Evolutionary conservation across 768 basidiomycete species (phyloP).

Genomic region (Leccinellum albellum): DNA sequence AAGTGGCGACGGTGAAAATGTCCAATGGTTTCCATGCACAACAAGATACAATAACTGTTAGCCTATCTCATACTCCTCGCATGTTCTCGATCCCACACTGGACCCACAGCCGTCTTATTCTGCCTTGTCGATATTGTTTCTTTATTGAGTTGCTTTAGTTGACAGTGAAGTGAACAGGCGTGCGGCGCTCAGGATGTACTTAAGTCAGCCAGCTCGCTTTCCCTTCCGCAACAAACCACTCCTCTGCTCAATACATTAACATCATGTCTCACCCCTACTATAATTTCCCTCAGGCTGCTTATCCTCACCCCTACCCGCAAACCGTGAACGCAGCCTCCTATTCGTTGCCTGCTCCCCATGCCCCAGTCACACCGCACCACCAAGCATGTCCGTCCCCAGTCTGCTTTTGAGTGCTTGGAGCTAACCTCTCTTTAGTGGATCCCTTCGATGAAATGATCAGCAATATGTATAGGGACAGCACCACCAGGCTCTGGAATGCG

Average conservation of each 20-base stretch:
- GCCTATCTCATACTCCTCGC: not conserved
- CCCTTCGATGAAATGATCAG: slow-evolving; percentile 4
- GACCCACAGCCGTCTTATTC: not conserved
- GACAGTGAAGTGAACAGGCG: no score
- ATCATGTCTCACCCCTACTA: slow-evolving; percentile 4
- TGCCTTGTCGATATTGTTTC: not conserved
- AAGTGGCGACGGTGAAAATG: not conserved
- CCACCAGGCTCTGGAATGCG: not conserved
- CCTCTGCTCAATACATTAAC: not conserved
- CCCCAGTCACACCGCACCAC: not conserved
- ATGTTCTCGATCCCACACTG: not conserved
- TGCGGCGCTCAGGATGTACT: not conserved
- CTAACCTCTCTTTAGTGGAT: slow-evolving; percentile 7
- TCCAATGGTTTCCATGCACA: not conserved
- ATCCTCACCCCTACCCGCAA: not conserved
- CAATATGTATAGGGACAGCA: not conserved
- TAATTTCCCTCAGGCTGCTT: not conserved
- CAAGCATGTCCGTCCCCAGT: slow-evolving; percentile 10
- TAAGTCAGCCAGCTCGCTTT: not conserved
- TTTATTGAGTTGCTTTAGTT: not conserved
- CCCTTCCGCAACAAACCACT: not conserved
- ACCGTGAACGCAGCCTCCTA: not conserved
- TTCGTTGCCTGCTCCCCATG: not conserved
- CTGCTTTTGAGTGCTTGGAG: not conserved
- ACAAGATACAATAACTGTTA: slow-evolving; percentile 7